A percentile compares a stretch with the other conserved stretches of the same genome.
Evolutionary conservation across 257 asterid species (phyloP).

Genomic region (Solanum paucissectum): DNA sequence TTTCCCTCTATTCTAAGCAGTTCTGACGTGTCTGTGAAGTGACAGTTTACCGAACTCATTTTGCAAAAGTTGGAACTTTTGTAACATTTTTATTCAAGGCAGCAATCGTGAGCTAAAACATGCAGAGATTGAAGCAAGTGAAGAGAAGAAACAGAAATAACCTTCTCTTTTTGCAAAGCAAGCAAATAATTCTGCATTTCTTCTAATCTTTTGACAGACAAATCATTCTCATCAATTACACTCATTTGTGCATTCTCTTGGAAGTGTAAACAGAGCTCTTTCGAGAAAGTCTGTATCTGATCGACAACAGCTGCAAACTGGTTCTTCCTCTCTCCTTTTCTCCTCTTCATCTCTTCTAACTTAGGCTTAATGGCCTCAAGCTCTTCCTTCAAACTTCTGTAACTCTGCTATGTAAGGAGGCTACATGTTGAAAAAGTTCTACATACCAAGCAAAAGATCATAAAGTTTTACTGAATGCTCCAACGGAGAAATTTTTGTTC

Average conservation of each 20-base stretch:
- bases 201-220: constrained; percentile 59
- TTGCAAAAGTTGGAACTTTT: neutral
- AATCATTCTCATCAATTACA: constrained; percentile 48
- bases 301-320: constrained; percentile 49
- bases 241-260: constrained; percentile 8
- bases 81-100: neutral
- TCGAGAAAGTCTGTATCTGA: constrained; percentile 43
- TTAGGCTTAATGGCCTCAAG: constrained; percentile 50
- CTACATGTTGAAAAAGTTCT: neutral
- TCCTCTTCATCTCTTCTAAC: constrained; percentile 55
- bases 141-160: constrained; percentile 8
- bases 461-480: neutral
- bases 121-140: neutral
- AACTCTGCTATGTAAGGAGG: constrained; percentile 24
- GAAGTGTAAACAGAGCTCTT: constrained; percentile 43
- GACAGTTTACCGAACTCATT: neutral
- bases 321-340: constrained; percentile 48
- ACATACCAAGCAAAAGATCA: neutral
- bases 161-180: constrained; percentile 64
- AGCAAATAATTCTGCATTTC: constrained; percentile 40
- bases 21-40: neutral
- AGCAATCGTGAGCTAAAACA: neutral
- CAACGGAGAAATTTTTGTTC: neutral
- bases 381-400: constrained; percentile 54
- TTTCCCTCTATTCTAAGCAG: neutral